Percentiles rank a stretch among this genome's conserved stretches.
phyloP scores from a whole-genome alignment of 805 yeast genomes.

The Candida yuanshanica region DNA sequence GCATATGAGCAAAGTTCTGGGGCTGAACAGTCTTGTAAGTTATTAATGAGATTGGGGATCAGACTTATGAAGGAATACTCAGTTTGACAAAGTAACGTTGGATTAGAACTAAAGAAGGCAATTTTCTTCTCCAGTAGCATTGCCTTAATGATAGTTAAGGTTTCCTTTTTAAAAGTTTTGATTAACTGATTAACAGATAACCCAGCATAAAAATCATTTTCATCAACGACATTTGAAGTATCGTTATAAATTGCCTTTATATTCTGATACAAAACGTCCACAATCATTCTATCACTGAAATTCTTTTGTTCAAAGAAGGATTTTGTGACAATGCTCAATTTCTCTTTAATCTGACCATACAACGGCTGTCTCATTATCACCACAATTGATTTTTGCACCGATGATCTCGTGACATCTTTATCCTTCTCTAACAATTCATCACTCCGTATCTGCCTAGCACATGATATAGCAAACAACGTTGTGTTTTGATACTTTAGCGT shows the following conservation, averaged over 20 bases:
- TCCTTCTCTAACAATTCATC: slow-evolving; percentile 50
- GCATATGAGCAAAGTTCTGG: slow-evolving; percentile 58
- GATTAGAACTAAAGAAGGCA: slow-evolving; percentile 70
- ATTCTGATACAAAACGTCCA: slow-evolving; percentile 67
- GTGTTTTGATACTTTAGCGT: slow-evolving; percentile 60
- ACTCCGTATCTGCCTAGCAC: slow-evolving; percentile 77
- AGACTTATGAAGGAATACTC: slow-evolving; percentile 82
- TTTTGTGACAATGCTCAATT: slow-evolving; percentile 81
- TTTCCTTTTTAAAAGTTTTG: slow-evolving; percentile 48
- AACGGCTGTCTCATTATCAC: slow-evolving; percentile 83
- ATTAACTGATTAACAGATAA: slow-evolving; percentile 64
- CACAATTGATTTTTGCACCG: slow-evolving; percentile 88
- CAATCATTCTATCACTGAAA: slow-evolving; percentile 63
- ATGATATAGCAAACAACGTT: slow-evolving; percentile 91
- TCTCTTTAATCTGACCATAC: slow-evolving; percentile 83
- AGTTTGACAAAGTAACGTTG: slow-evolving; percentile 73
- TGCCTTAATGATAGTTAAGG: slow-evolving; percentile 68
- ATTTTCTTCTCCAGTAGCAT: slow-evolving; percentile 69
- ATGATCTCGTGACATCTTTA: slow-evolving; percentile 72
- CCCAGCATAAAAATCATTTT: slow-evolving; percentile 65
- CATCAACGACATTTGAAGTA: slow-evolving; percentile 29
- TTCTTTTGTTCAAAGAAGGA: slow-evolving; percentile 79
- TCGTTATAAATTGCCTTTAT: slow-evolving; percentile 38
- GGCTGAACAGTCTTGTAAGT: slow-evolving; percentile 73
- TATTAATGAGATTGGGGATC: slow-evolving; percentile 72